phyloP scores from a whole-genome alignment of 2,329 filamentous ascomycete species.

The Truncatella angustata region DNA sequence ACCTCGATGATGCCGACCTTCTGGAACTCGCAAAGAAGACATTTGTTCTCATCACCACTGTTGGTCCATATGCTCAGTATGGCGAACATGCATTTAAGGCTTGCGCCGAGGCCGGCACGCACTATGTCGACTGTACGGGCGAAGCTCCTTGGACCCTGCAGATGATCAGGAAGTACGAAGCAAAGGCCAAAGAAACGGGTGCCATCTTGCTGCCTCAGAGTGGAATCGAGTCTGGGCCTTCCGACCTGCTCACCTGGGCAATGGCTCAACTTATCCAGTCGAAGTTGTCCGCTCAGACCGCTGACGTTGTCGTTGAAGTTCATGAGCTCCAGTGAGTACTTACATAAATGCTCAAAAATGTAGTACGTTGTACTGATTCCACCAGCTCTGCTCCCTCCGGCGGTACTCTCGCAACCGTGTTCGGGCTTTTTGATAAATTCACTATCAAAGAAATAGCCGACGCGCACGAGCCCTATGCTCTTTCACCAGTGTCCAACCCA shows the following conservation, averaged over 20 bases:
- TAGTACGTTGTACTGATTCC: slow-evolving; percentile 6
- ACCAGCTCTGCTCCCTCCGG: slow-evolving; percentile 53
- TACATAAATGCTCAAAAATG: neutral
- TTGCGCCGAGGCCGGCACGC: slow-evolving; percentile 61
- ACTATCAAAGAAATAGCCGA: slow-evolving; percentile 44
- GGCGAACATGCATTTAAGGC: slow-evolving; percentile 60
- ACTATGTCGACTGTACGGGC: slow-evolving; percentile 64
- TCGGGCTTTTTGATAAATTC: slow-evolving; percentile 58
- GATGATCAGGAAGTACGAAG: slow-evolving; percentile 61
- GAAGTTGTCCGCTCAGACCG: slow-evolving; percentile 46
- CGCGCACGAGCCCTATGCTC: slow-evolving; percentile 49
- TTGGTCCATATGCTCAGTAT: slow-evolving; percentile 57
- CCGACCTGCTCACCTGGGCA: slow-evolving; percentile 57
- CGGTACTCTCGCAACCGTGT: slow-evolving; percentile 66
- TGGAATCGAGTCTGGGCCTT: slow-evolving; percentile 60
- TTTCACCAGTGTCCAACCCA: slow-evolving; percentile 54
- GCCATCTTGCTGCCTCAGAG: slow-evolving; percentile 61
- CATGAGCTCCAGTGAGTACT: slow-evolving; percentile 38
- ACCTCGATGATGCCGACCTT: slow-evolving; percentile 45
- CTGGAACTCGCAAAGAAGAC: slow-evolving; percentile 53
- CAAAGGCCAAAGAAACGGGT: slow-evolving; percentile 49
- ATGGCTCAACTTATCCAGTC: slow-evolving; percentile 50
- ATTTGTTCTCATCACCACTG: slow-evolving; percentile 54
- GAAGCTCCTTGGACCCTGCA: slow-evolving; percentile 56
- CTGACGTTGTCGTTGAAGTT: slow-evolving; percentile 52